Percentiles rank a stretch among this genome's conserved stretches.
phyloP scores from a whole-genome alignment of 352 stramenopile genomes.

The Globisporangium yorkense region DNA sequence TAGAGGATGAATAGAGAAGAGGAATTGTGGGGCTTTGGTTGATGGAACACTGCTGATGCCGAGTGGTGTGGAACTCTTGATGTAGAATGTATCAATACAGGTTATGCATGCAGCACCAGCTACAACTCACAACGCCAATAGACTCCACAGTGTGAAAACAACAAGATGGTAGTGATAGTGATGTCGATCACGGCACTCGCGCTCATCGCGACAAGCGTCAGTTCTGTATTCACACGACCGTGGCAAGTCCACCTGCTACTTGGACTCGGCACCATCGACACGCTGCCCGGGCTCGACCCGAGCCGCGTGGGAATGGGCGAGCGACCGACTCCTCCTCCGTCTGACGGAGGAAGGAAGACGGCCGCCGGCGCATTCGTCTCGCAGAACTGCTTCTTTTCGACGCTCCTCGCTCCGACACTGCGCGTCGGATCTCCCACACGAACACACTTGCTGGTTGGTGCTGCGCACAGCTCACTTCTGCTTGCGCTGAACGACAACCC shows the following conservation, averaged over 20 bases:
- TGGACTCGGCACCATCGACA: conserved; percentile 13
- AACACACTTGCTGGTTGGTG: neutral
- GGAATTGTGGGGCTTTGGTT: no score
- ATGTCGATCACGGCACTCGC: conserved; percentile 1
- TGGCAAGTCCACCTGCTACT: conserved; percentile 17
- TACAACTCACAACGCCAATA: no score
- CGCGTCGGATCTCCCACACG: neutral
- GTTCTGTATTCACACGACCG: conserved; percentile 8
- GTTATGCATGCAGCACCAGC: no score
- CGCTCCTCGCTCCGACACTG: neutral
- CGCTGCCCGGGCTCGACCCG: neutral
- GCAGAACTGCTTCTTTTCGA: conserved; percentile 8
- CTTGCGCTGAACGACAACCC: no score
- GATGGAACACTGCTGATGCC: no score
- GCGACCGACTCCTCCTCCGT: neutral
- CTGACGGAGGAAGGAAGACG: neutral
- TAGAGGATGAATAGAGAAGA: neutral
- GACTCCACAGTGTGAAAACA: neutral
- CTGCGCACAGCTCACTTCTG: neutral
- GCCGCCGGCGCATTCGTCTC: conserved; percentile 9
- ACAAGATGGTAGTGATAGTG: neutral
- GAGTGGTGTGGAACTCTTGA: neutral
- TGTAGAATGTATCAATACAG: neutral
- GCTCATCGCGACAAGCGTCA: conserved; percentile 1
- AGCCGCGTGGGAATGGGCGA: conserved; percentile 7